Evolutionary conservation across 2,329 filamentous ascomycete species (phyloP), one percentile per base, ranked within the genome.

Genomic region (Fusarium succisae): DNA sequence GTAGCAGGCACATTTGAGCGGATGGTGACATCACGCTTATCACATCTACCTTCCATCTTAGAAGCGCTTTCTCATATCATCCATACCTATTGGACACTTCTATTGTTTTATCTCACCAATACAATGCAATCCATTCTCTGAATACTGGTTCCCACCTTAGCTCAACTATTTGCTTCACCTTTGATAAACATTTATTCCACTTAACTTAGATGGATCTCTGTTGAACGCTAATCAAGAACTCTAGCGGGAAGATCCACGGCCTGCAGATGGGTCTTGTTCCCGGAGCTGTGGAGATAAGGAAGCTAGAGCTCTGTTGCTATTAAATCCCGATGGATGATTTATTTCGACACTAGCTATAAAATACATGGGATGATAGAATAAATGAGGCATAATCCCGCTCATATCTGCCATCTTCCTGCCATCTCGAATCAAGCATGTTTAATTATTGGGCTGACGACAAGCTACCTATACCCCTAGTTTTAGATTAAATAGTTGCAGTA

Each of bases 11-110:
- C 35, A 44, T 41, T 47, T 28, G 43, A 38, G 28, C 37, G 51
- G 63, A 30, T 48, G 54, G 58, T 73, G 71, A 73, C 66, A 73
- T 73, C 66, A 73, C 71, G 45, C 57, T 69, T 60, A 55, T 47
- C 65, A 66, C 39, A 54, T 47, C n/a, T 35, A 41, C 45, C 30
- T 8, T 20, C 41, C n/a, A 6, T n/a, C 32, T 35, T 38, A 14
- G 32, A 37, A 35, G 5, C 26, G 24, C 6, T n/a, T 38, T 38
- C 28, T 41, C 12, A 38, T 48, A 39, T 47, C 26, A 35, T 35
- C 32, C 32, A 35, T 35, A 35, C 32, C 32, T 26, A 43, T 20
- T 43, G 26, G 41, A 39, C 12, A 30, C 35, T 35, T 35, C 14
- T 15, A 35, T 35, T 39, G 24, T 15, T 37, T 24, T 22, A n/a